Evolutionary conservation across 129 eudicot species (phyloP).

Genomic region (Helichrysum umbraculigerum): DNA sequence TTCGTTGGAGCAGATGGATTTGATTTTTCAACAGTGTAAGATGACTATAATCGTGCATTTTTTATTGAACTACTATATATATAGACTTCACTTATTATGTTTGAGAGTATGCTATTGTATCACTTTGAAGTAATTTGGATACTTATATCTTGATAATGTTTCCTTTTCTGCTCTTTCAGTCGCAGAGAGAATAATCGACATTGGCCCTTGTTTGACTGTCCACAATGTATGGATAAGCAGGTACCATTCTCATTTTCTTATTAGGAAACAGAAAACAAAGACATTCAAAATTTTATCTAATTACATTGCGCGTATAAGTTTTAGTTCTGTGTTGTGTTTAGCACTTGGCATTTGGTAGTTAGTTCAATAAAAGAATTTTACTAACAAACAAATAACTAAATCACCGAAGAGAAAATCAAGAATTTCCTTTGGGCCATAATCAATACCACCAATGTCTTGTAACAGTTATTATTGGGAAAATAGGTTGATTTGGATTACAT

Average conservation of each 20-base stretch:
- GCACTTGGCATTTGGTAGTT: no score
- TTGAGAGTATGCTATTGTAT: neutral
- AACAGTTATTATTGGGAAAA: neutral
- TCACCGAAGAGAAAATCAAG: neutral
- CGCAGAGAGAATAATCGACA: slow-evolving; percentile 28
- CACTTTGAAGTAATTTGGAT: neutral
- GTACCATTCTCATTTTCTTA: slow-evolving; percentile 22
- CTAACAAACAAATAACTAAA: no score
- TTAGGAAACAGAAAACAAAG: neutral
- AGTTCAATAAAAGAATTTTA: no score
- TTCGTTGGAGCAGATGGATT: slow-evolving; percentile 33
- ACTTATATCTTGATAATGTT: slow-evolving; percentile 17
- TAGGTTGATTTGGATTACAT: neutral
- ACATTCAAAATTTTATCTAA: neutral
- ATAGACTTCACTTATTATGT: neutral
- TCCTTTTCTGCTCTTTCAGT: slow-evolving; percentile 35
- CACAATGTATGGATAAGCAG: slow-evolving; percentile 43
- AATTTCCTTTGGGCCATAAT: neutral
- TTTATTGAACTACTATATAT: slow-evolving; percentile 6
- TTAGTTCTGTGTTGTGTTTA: no score
- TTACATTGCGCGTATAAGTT: neutral
- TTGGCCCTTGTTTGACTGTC: slow-evolving; percentile 49
- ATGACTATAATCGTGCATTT: neutral
- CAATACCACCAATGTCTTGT: neutral
- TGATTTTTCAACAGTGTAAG: slow-evolving; percentile 36